Conservation (phyloP, 2,329 filamentous ascomycete species). For the Curvularia verruculosa region DNA sequence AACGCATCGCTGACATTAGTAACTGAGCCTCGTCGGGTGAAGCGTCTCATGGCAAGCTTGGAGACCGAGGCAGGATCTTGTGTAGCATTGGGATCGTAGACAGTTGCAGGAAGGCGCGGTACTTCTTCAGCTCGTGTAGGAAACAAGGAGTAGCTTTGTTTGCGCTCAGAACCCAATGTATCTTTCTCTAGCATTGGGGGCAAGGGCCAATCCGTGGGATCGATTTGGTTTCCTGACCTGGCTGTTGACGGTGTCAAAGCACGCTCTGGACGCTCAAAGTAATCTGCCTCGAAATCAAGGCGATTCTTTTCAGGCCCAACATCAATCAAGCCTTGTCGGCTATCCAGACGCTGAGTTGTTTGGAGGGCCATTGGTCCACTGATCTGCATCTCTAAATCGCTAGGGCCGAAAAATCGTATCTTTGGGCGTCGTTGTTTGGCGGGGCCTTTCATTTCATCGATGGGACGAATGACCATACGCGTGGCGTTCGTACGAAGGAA, state of each 20-base stretch:
- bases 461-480: slow-evolving; percentile 60
- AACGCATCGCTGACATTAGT: slow-evolving; percentile 49
- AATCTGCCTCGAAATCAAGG: slow-evolving; percentile 42
- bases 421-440: slow-evolving; percentile 55
- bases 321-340: slow-evolving; percentile 45
- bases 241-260: slow-evolving; percentile 39
- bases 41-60: slow-evolving; percentile 42
- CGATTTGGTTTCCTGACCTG: slow-evolving; percentile 35
- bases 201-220: slow-evolving; percentile 47
- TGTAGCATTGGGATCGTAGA: slow-evolving; percentile 43
- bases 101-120: slow-evolving; percentile 47
- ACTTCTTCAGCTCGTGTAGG: slow-evolving; percentile 49
- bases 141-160: slow-evolving; percentile 48
- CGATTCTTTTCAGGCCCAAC: slow-evolving; percentile 48
- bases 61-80: slow-evolving; percentile 29
- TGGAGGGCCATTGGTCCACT: slow-evolving; percentile 46
- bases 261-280: slow-evolving; percentile 42
- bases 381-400: slow-evolving; percentile 51
- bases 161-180: slow-evolving; percentile 27
- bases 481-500: slow-evolving; percentile 69
- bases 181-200: slow-evolving; percentile 39
- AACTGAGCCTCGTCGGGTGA: slow-evolving; percentile 42
- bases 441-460: slow-evolving; percentile 51
- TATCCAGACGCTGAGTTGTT: slow-evolving; percentile 41
- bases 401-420: slow-evolving; percentile 56